Conservation (phyloP, 805 yeast genomes). For the Saccharomycopsis sp. region DNA sequence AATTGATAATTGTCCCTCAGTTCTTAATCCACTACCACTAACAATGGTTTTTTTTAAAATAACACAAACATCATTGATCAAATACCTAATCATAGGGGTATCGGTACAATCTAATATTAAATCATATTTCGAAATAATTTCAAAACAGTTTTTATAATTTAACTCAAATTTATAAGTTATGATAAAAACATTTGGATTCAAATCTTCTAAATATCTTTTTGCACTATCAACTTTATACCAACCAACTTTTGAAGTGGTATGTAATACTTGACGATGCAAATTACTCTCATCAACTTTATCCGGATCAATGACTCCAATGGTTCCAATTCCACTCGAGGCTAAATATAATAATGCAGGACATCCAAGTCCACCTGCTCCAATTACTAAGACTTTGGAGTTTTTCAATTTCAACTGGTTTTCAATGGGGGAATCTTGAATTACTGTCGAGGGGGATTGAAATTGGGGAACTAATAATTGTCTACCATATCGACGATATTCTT, state of each 20-base stretch:
- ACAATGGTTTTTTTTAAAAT: constrained; percentile 58
- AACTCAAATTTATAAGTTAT: constrained; percentile 42
- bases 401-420: constrained; percentile 51
- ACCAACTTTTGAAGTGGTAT: constrained; percentile 57
- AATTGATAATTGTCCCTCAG: constrained; percentile 84
- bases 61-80: constrained; percentile 79
- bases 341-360: constrained; percentile 82
- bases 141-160: constrained; percentile 47
- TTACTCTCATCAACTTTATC: constrained; percentile 81
- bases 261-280: constrained; percentile 82
- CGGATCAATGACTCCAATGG: constrained; percentile 76
- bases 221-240: constrained; percentile 76
- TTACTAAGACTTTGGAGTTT: constrained; percentile 50
- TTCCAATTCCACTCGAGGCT: constrained; percentile 81
- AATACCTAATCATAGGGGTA: constrained; percentile 77
- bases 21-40: constrained; percentile 83
- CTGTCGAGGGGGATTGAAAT: constrained; percentile 40
- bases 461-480: constrained; percentile 91
- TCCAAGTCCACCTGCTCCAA: constrained; percentile 97
- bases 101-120: constrained; percentile 89
- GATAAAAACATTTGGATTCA: constrained; percentile 63
- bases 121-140: constrained; percentile 56
- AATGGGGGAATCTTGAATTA: constrained; percentile 10
- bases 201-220: constrained; percentile 31
- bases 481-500: constrained; percentile 80